These are phyloP conservation scores for Paraphoma chrysanthemicola DNA, from an alignment of 2,329 filamentous ascomycete genomes.

Conservation along the genomic window DNA sequence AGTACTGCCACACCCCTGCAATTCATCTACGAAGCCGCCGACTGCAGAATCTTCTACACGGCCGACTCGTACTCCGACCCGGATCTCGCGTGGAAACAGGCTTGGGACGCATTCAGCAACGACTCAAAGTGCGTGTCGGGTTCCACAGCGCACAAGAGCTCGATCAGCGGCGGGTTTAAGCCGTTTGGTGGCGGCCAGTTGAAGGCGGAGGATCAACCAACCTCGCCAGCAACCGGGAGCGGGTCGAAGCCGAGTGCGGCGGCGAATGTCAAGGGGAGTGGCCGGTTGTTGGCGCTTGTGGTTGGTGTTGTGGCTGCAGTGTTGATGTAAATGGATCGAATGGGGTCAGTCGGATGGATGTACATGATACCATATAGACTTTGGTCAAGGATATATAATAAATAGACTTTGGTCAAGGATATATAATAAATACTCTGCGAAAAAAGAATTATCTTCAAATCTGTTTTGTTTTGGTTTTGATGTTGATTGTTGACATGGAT, in stretches of 20 bases:
- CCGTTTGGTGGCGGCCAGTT: constrained; percentile 28
- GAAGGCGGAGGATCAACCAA: constrained; percentile 25
- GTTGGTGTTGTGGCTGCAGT: neutral
- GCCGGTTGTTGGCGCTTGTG: neutral
- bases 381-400: neutral
- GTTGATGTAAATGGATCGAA: neutral
- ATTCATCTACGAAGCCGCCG: constrained; percentile 66
- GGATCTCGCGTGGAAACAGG: constrained; percentile 58
- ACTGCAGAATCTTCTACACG: constrained; percentile 68
- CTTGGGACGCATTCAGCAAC: constrained; percentile 28
- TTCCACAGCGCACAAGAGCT: constrained; percentile 27
- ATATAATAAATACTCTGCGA: neutral
- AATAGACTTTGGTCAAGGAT: neutral
- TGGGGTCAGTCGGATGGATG: neutral
- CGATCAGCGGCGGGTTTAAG: constrained; percentile 34
- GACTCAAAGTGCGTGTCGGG: constrained; percentile 31
- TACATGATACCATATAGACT: neutral
- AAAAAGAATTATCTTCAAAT: too few species aligned
- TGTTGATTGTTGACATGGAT: too few species aligned
- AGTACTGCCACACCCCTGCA: constrained; percentile 57
- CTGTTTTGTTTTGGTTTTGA: too few species aligned
- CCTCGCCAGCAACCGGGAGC: neutral
- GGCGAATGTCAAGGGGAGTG: neutral
- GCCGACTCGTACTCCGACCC: constrained; percentile 58
- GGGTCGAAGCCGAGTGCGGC: neutral